Percentiles rank a stretch among this genome's conserved stretches.
These are phyloP conservation scores for Pholiota adiposa DNA, from an alignment of 1,284 basidiomycete genomes.

Conservation along the genomic window DNA sequence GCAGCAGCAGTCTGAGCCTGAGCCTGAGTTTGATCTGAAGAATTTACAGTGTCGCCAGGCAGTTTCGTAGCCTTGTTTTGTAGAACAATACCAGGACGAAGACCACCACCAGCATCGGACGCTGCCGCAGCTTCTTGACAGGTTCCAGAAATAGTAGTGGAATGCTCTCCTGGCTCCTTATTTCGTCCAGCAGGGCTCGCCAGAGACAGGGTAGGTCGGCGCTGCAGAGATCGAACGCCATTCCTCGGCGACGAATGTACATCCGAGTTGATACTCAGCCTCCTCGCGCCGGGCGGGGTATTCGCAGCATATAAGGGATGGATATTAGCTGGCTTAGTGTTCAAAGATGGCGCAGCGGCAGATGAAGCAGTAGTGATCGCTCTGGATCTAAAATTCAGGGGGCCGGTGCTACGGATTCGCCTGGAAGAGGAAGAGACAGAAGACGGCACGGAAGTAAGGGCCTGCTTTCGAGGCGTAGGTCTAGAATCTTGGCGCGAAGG, in stretches of 20 bases:
- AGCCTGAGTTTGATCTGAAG: background rate
- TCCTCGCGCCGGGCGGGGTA: too few species aligned
- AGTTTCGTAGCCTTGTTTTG: background rate
- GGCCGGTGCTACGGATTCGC: background rate
- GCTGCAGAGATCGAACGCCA: background rate
- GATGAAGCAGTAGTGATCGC: background rate
- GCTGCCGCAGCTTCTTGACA: background rate
- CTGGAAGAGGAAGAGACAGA: background rate
- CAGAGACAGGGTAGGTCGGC: background rate
- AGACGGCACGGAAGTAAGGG: background rate
- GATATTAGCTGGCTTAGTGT: background rate
- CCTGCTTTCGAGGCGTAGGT: background rate
- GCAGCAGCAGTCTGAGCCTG: too few species aligned
- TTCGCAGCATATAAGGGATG: background rate
- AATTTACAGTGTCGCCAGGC: background rate
- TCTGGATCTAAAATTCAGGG: background rate
- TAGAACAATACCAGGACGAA: background rate
- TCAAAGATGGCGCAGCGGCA: background rate
- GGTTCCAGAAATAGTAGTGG: background rate
- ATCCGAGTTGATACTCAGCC: background rate
- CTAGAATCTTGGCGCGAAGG: background rate
- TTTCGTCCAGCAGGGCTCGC: too few species aligned
- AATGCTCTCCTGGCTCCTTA: background rate
- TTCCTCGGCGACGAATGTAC: background rate
- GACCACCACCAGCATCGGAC: too few species aligned